phyloP scores from a whole-genome alignment of 164 flowering plant species.

The Magnolia kwangsiensis region DNA sequence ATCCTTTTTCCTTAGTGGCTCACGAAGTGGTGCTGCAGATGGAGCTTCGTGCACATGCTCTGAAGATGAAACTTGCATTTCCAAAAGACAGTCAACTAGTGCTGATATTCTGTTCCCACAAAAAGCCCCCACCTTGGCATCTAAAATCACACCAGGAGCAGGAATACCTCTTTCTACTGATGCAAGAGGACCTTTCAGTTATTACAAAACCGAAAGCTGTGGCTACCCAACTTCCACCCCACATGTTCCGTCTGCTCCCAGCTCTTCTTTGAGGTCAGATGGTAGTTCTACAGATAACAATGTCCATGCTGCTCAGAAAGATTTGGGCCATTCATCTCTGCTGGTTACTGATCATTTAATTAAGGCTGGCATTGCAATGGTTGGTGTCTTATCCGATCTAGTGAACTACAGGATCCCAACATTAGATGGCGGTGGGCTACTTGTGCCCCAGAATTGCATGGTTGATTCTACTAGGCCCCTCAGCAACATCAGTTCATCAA shows the following conservation, averaged over 20 bases:
- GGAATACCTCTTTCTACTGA: constrained; percentile 33
- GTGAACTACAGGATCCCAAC: constrained; percentile 51
- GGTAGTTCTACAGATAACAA: neutral
- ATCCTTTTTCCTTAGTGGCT: constrained; percentile 65
- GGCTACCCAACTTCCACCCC: constrained; percentile 29
- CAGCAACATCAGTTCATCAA: constrained; percentile 35
- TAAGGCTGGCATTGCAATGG: constrained; percentile 72
- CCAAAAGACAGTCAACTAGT: constrained; percentile 41
- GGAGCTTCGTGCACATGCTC: constrained; percentile 69
- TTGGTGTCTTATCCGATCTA: constrained; percentile 56
- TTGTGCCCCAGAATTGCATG: constrained; percentile 32
- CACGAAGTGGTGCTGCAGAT: constrained; percentile 67
- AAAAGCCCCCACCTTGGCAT: constrained; percentile 31
- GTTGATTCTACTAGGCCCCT: constrained; percentile 44
- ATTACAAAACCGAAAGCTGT: constrained; percentile 28
- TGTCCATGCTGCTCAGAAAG: constrained; percentile 20
- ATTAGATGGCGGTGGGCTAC: constrained; percentile 42
- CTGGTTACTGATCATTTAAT: constrained; percentile 52
- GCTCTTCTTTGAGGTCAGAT: constrained; percentile 25
- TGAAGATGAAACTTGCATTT: constrained; percentile 67
- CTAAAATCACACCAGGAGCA: constrained; percentile 33
- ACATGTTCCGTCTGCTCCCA: constrained; percentile 32
- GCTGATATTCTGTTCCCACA: constrained; percentile 30
- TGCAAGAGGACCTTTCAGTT: constrained; percentile 25
- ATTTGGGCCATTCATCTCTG: constrained; percentile 30